Evolutionary conservation across 1,284 basidiomycete species (phyloP), one percentile per base, ranked within the genome.

Genomic region (Pyrrhoderma noxium): DNA sequence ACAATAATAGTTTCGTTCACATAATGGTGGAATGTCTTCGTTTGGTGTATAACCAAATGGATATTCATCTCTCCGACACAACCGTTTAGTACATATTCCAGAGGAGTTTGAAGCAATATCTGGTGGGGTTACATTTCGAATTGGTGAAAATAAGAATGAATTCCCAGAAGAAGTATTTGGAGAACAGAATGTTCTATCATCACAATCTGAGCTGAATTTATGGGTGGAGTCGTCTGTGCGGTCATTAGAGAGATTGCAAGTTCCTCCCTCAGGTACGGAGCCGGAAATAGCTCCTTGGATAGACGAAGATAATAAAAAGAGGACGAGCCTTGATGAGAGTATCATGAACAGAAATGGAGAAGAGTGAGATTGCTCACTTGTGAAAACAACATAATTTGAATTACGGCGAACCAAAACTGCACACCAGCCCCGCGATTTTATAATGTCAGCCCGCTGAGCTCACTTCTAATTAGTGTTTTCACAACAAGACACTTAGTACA

Each of bases 11-110:
- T 75, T 80, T 3, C 56, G 45, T 2, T 66, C 61, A 60, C 85
- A 89, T 31, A 80, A 62, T 0, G 77, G 72, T 0, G 86, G 86
- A 8, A 82, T 61, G 2, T 67, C 57, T 27, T 72, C 73, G 47
- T 60, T 64, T 2, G 60, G 52, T n/a, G 60, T 60, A 62, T 72
- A 82, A 3, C 76, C 78, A 54, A 77, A 79, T 0, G 79, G 77
- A 58, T 73, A 86, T 59, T 81, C 78, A 62, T 89, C 84, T 38
- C 73, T 72, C 22, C 85, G 68, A 63, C 86, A 89, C 16, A 60
- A 62, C 11, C 71, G 67, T 4, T 70, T 65, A 25, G 68, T 59
- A 55, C 78, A 80, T 0, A 73, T 73, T 0, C 74, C 72, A 23
- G 49, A 43, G 4, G 34, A 4, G 8, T 35, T 36, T 2, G 47